phyloP scores from a whole-genome alignment of 495 filamentous ascomycete species.

The Hypoxylon perforatum region DNA sequence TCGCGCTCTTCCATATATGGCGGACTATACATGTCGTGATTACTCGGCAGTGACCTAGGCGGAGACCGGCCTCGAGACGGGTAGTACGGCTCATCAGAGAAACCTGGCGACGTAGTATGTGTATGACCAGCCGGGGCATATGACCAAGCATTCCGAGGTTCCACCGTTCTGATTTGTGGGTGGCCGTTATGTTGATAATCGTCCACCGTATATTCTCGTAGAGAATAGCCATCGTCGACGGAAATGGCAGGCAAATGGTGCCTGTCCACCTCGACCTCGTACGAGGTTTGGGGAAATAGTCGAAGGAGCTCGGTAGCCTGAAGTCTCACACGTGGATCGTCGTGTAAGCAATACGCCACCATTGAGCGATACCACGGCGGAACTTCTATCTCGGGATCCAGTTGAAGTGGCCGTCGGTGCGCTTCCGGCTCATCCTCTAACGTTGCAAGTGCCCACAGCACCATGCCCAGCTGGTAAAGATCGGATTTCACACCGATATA shows the following conservation, averaged over 20 bases:
- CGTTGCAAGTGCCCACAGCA: constrained; percentile 90
- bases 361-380: constrained; percentile 58
- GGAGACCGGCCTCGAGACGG: constrained; percentile 58
- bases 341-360: constrained; percentile 57
- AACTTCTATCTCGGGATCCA: constrained; percentile 52
- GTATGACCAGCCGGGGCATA: constrained; percentile 40
- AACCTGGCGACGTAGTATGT: constrained; percentile 35
- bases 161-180: constrained; percentile 45
- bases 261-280: constrained; percentile 40
- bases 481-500: constrained; percentile 99
- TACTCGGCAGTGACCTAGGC: constrained; percentile 55
- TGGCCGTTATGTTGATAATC: constrained; percentile 35
- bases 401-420: constrained; percentile 74
- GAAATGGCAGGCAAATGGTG: constrained; percentile 44
- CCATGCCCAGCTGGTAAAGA: constrained; percentile 96
- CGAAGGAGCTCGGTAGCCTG: constrained; percentile 56
- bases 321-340: constrained; percentile 54
- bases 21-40: constrained; percentile 46
- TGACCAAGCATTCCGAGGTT: constrained; percentile 49
- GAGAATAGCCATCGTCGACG: constrained; percentile 47
- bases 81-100: constrained; percentile 49
- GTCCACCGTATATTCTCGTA: constrained; percentile 47
- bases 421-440: constrained; percentile 91
- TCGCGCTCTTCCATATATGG: constrained; percentile 28
- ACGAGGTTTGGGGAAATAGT: constrained; percentile 51